These are phyloP conservation scores for Saksenaea oblongispora DNA, from an alignment of 371 early-diverging fungal species.

Conservation along the genomic window DNA sequence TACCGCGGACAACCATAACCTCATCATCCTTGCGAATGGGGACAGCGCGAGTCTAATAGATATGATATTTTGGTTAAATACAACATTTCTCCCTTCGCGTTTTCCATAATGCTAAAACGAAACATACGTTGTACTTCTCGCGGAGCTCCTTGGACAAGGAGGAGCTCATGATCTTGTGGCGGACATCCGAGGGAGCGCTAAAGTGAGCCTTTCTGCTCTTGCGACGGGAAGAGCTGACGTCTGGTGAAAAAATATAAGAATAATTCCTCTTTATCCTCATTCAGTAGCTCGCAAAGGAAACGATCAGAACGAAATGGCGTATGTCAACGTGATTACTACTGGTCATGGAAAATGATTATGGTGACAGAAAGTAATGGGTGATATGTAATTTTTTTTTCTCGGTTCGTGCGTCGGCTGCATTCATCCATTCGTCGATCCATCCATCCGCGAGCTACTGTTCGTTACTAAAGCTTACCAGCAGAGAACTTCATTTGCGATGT, in stretches of 20 bases:
- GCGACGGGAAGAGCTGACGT: conserved; percentile 93
- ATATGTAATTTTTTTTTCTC: background rate
- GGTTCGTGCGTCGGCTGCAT: conserved; percentile 8
- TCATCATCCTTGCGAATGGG: conserved; percentile 98
- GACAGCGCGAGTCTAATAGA: conserved; percentile 80
- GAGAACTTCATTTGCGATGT: conserved; percentile 11
- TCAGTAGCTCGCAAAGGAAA: conserved; percentile 6
- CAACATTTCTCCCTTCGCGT: background rate
- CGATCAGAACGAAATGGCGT: background rate
- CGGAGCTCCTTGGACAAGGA: conserved; percentile 96
- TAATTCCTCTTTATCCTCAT: background rate
- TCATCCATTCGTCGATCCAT: conserved; percentile 23
- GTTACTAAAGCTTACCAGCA: conserved; percentile 5
- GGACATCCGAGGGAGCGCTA: conserved; percentile 90
- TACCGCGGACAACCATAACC: conserved; percentile 93
- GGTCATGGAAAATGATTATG: background rate
- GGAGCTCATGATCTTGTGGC: conserved; percentile 95
- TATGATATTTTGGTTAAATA: background rate
- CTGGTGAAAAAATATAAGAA: conserved; percentile 27
- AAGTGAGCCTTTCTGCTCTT: conserved; percentile 98
- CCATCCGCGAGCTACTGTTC: conserved; percentile 16
- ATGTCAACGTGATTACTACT: background rate
- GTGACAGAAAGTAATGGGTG: background rate
- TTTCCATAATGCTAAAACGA: background rate
- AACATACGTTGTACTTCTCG: conserved; percentile 89